Evolutionary conservation across 192 early-diverging fungal species (phyloP), one percentile per base, ranked within the genome.

Genomic region (Backusella liffmaniae): DNA sequence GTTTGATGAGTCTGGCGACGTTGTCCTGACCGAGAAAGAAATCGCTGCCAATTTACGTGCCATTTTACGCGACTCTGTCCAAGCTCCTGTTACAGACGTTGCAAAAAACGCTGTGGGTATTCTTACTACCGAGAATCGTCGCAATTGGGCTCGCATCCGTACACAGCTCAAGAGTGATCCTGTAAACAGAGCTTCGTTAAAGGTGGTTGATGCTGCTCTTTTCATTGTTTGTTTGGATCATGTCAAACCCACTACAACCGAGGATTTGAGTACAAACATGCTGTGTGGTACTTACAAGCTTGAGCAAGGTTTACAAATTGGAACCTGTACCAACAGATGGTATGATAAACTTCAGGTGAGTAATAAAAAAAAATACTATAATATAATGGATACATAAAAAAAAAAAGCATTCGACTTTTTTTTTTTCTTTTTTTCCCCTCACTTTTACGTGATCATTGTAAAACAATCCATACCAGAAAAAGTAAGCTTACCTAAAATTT

Each of bases 191-290:
- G 87, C 89, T 21, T 84, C 86, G 3, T 86, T 96, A 21, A 56
- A 75, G 1, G 79, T 86, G 0, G 90, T 95, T 32, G 90, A 96
- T 74, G 80, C 90, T 30, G 86, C 93, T 5, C 72, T 95, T 46
- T 95, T 96, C 82, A 86, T 89, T 16, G 87, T 96, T 26, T 88
- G 88, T 51, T 85, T 96, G 0, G 95, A 96, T 84, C 92, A 95
- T 77, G 90, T 82, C 23, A 72, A 82, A 5, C 85, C 85, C 16
- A 53, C 72, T 35, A 51, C 77, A 13, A 70, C 65, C 1, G 79
- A 84, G 49, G 85, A 86, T 1, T 56, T 86, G 35, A 78, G 78
- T 35, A 82, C 77, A 30, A 86, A 86, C 41, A 86, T 86, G 85
- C 56, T 86, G 21, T 86, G 85, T 80, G 85, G 85, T 29, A 82